Evolutionary conservation across 768 basidiomycete genomes (phyloP), one percentile per base, ranked within the genome.

Genomic region (Calocera viscosa): DNA sequence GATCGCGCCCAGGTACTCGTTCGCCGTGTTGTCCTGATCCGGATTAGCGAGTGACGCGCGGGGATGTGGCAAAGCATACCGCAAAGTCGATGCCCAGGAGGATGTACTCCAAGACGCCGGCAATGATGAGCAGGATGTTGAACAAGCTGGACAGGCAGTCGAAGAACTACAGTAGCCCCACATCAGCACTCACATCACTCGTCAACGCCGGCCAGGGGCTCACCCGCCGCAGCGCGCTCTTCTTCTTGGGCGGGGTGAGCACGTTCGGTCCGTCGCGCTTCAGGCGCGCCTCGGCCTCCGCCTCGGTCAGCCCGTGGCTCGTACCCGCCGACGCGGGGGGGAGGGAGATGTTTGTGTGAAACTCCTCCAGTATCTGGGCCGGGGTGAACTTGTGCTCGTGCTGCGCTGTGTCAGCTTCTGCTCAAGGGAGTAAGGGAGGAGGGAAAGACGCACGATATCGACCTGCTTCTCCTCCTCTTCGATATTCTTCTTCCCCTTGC

Each of bases 1-100:
- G 73, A 87, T 87, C 32, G 82, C 86, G 33, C 86, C 86, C 12
- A 88, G 82, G 75, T 88, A 88, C 0, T 84, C 85, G 71, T 87
- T 87, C 69, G 78, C 77, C 70, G 85, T 84, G 75, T 84, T 87
- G 63, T 75, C 77, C 82, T 86, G 67, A 2, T 33, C 3, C n/a
- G 5, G 26, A 22, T 66, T 1, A 30, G 67, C 64, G 19, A 49
- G 63, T 22, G 41, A 28, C n/a, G 66, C 28, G 30, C 66, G 49
- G 66, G 16, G 24, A 39, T 22, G 12, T 28, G 41, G 64, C 67
- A 28, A 10, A 39, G 32, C 70, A 64, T 67, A 84, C 84, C 74
- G 84, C 80, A 74, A 83, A 86, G 71, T 84, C 77, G 65, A 87
- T 80, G 2, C 83, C 86, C 32, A 88, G 79, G 5, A 88, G 77